Evolutionary conservation across 2,329 filamentous ascomycete genomes (phyloP).

Genomic region (Cladophialophora exuberans): DNA sequence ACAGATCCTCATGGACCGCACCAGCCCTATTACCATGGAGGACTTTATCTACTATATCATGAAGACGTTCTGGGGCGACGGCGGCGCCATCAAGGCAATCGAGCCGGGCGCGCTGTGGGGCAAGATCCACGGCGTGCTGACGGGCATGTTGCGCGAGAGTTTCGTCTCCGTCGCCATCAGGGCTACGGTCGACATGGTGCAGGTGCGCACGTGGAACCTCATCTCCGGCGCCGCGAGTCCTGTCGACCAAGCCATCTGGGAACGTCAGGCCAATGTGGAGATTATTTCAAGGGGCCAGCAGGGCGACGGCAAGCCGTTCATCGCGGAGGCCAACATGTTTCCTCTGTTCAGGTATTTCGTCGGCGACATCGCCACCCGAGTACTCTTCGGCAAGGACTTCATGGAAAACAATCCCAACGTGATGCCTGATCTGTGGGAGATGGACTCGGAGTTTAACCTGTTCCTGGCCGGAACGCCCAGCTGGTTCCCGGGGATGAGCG

Average conservation of each 20-base stretch:
- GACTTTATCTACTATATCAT: conserved; percentile 41
- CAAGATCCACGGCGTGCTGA: conserved; percentile 43
- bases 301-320: conserved; percentile 34
- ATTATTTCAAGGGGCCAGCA: conserved; percentile 43
- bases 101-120: conserved; percentile 39
- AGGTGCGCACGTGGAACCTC: conserved; percentile 56
- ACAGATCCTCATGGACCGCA: conserved; percentile 41
- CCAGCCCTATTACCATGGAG: conserved; percentile 35
- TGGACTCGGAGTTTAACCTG: conserved; percentile 59
- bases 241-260: conserved; percentile 67
- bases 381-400: conserved; percentile 58
- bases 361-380: conserved; percentile 51
- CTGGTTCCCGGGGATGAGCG: conserved; percentile 55
- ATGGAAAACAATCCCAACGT: conserved; percentile 56
- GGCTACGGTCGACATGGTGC: conserved; percentile 43
- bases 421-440: conserved; percentile 57
- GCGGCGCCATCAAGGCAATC: conserved; percentile 41
- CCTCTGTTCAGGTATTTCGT: conserved; percentile 61
- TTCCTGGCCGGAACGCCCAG: conserved; percentile 60
- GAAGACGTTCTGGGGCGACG: conserved; percentile 49
- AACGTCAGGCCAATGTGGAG: conserved; percentile 54
- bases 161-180: conserved; percentile 44
- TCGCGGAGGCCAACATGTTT: conserved; percentile 57
- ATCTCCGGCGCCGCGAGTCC: conserved; percentile 62
- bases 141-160: conserved; percentile 51